Base-by-base conservation (phyloP, 768 basidiomycete species). In the Hericium erinaceus region DNA sequence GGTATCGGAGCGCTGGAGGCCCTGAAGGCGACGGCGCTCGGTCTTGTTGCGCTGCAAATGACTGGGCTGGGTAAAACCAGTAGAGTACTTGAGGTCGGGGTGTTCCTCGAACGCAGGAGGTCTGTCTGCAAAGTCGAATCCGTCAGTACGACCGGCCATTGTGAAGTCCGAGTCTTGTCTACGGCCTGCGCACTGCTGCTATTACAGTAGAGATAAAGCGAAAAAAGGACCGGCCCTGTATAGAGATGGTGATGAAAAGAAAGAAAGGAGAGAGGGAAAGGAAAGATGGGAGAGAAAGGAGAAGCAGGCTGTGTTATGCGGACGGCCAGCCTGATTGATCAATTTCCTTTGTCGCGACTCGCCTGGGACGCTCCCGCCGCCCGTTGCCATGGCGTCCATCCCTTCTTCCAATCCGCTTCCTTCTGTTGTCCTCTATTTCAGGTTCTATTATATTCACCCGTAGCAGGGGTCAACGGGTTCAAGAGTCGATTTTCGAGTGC, bases 11-110 rank as follows among this genome's bases (percentile, higher is more conserved):
- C 85, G 79, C 71, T 95, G 89, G 46, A 97, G 79, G 3, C 91
- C 90, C 69, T 97, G 95, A 18, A 95, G 74, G 53, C 94, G 77
- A 61, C 75, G 72, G 61, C 89, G 81, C 75, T 97, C 95, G 0
- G 87, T 81, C 75, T 86, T 91, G 74, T 95, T 95, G 64, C 92
- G 81, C 68, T 84, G 83, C 20, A 95, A 78, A 66, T 86, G 77
- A 33, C 68, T 67, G 4, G 79, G 73, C 33, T 67, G 70, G 16
- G 8, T 51, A 26, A 65, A 61, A 38, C 66, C 66, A 33, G 38
- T 20, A 4, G 52, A 10, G 22, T 58, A n/a, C 4, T 37, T 52
- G 12, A 61, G 24, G 53, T 63, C 60, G 8, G 39, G 60, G 41
- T 63, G 56, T 16, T 40, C 50, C 8, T 61, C 56, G 44, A 53